Percentiles rank a stretch among this genome's conserved stretches.
Conservation (phyloP, 495 filamentous ascomycete genomes). For the Trichoderma parareesei region DNA sequence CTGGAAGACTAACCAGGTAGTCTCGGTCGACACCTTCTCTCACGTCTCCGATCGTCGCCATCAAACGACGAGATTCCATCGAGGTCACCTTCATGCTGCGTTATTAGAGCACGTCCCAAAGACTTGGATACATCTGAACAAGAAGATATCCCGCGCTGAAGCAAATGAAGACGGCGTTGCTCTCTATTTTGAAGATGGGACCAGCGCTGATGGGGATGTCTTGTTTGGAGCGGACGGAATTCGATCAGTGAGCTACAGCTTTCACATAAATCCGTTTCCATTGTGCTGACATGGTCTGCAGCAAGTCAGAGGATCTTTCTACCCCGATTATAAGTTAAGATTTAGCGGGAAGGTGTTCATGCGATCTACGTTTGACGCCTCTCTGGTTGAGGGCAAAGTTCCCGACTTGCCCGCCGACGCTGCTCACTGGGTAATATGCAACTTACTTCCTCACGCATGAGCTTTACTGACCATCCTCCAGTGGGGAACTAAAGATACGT, state of each 20-base stretch:
- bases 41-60: background rate
- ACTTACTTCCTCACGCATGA: background rate
- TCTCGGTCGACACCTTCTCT: background rate
- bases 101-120: background rate
- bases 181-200: background rate
- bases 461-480: background rate
- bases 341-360: background rate
- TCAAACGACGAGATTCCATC: background rate
- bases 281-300: background rate
- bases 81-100: background rate
- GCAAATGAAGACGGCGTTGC: background rate
- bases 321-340: background rate
- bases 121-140: background rate
- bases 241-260: background rate
- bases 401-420: background rate
- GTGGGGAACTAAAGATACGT: background rate
- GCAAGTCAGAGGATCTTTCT: background rate
- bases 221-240: conserved; percentile 5
- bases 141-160: background rate
- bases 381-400: conserved; percentile 1
- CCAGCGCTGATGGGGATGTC: background rate
- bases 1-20: conserved; percentile 2
- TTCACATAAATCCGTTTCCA: background rate
- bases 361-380: conserved; percentile 2
- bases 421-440: background rate